Evolutionary conservation across 2,329 filamentous ascomycete species (phyloP).

Genomic region (Tolypocladium nubicola): DNA sequence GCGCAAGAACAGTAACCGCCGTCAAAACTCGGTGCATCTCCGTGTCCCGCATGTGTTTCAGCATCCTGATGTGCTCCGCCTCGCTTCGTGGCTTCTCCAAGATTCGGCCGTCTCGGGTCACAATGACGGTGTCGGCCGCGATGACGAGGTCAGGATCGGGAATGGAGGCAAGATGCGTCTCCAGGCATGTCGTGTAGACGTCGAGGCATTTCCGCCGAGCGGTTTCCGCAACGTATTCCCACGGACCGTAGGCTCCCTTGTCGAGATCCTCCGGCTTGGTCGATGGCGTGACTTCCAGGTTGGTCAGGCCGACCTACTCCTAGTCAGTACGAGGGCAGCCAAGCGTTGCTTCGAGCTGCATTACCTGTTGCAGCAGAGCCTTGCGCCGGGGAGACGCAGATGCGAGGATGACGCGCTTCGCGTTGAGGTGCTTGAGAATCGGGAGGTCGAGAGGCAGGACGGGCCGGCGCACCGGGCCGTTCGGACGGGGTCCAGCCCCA

Average conservation of each 20-base stretch:
- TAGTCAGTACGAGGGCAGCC: conserved; percentile 2
- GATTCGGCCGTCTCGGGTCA: conserved; percentile 63
- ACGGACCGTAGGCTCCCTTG: conserved; percentile 62
- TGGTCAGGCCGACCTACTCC: conserved; percentile 61
- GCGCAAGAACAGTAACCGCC: conserved; percentile 72
- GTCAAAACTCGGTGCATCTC: conserved; percentile 75
- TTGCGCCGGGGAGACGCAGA: conserved; percentile 79
- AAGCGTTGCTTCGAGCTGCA: neutral
- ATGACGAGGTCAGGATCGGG: conserved; percentile 76
- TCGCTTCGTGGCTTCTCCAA: conserved; percentile 85
- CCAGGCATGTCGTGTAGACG: conserved; percentile 46
- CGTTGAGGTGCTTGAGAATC: conserved; percentile 63
- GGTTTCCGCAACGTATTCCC: conserved; percentile 85
- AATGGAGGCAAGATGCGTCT: conserved; percentile 30
- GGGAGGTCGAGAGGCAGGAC: conserved; percentile 68
- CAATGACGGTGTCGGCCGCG: conserved; percentile 84
- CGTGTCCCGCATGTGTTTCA: conserved; percentile 70
- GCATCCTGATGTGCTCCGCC: conserved; percentile 72
- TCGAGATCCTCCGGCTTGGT: conserved; percentile 75
- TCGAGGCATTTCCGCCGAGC: conserved; percentile 73
- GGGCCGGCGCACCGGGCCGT: conserved; percentile 30
- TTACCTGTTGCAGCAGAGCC: conserved; percentile 65
- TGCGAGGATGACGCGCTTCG: conserved; percentile 77
- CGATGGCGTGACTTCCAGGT: conserved; percentile 78
- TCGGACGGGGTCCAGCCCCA: conserved; percentile 12